A percentile compares a stretch with the other conserved stretches of the same genome.
phyloP scores from a whole-genome alignment of 2,329 filamentous ascomycete genomes.

The Cytospora piceicola region DNA sequence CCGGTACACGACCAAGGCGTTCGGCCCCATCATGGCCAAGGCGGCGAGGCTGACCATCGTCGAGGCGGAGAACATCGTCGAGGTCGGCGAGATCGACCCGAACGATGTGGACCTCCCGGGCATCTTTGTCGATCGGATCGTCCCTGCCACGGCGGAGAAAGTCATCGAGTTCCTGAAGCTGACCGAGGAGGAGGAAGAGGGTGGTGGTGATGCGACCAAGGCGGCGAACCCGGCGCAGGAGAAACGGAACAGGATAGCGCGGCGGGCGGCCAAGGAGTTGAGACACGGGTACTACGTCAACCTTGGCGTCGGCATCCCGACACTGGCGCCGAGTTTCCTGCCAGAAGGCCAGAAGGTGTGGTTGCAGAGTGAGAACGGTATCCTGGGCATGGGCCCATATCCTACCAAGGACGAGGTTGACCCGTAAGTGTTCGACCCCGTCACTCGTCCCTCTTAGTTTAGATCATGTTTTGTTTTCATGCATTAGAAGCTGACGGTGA shows the following conservation, averaged over 20 bases:
- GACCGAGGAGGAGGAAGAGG: constrained; percentile 47
- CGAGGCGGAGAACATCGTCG: constrained; percentile 83
- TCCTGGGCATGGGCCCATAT: constrained; percentile 82
- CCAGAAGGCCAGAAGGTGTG: constrained; percentile 72
- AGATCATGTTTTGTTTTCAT: background rate
- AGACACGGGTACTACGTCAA: constrained; percentile 82
- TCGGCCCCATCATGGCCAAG: constrained; percentile 79
- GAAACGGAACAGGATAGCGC: constrained; percentile 73
- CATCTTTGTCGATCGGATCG: constrained; percentile 81
- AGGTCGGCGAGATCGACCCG: constrained; percentile 71
- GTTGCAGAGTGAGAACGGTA: constrained; percentile 86
- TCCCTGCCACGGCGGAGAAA: constrained; percentile 73
- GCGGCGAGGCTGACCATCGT: constrained; percentile 78
- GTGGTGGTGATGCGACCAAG: constrained; percentile 39
- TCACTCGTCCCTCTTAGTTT: background rate
- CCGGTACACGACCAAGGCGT: constrained; percentile 76
- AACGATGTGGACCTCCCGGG: constrained; percentile 79
- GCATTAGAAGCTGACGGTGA: background rate
- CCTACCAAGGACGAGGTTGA: constrained; percentile 74
- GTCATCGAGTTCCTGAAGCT: constrained; percentile 71
- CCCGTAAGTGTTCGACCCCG: constrained; percentile 44
- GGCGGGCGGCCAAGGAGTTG: constrained; percentile 77
- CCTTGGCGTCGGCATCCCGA: constrained; percentile 79
- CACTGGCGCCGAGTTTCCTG: constrained; percentile 78
- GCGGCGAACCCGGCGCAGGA: constrained; percentile 52